Evolutionary conservation across 2,329 filamentous ascomycete genomes (phyloP).

Genomic region (Botrytis fabae): DNA sequence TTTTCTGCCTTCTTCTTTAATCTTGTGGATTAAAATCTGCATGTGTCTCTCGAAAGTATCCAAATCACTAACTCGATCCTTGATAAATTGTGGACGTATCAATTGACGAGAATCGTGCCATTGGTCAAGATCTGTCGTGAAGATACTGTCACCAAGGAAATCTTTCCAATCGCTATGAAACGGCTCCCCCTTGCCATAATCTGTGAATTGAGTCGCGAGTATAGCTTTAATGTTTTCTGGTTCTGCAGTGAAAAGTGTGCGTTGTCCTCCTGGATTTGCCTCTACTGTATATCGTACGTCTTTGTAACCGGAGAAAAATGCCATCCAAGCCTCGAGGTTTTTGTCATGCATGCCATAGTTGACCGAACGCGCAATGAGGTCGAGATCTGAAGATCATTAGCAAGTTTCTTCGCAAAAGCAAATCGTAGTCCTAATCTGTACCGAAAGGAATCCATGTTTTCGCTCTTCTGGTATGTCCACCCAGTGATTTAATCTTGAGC

Average conservation of each 20-base stretch:
- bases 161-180: constrained; percentile 76
- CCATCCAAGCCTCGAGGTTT: constrained; percentile 62
- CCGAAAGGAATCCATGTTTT: constrained; percentile 48
- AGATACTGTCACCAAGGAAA: constrained; percentile 76
- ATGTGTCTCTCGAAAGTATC: constrained; percentile 80
- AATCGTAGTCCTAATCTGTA: constrained; percentile 34
- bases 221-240: constrained; percentile 91
- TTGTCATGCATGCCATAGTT: constrained; percentile 44
- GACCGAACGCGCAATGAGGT: constrained; percentile 52
- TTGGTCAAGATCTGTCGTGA: constrained; percentile 72
- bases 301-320: constrained; percentile 44
- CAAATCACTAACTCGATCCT: constrained; percentile 79
- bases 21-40: constrained; percentile 67
- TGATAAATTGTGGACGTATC: constrained; percentile 83
- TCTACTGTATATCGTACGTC: constrained; percentile 59
- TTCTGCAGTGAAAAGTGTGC: constrained; percentile 69
- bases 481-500: constrained; percentile 49
- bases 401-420: background rate
- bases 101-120: constrained; percentile 84
- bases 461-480: constrained; percentile 46
- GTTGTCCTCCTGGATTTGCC: constrained; percentile 37
- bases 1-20: constrained; percentile 57
- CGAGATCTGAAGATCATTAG: constrained; percentile 54
- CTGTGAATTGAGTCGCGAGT: constrained; percentile 80
- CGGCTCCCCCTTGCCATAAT: constrained; percentile 77